Evolutionary conservation across 1,284 basidiomycete species (phyloP).

Genomic region (Binderoboletus segoi): DNA sequence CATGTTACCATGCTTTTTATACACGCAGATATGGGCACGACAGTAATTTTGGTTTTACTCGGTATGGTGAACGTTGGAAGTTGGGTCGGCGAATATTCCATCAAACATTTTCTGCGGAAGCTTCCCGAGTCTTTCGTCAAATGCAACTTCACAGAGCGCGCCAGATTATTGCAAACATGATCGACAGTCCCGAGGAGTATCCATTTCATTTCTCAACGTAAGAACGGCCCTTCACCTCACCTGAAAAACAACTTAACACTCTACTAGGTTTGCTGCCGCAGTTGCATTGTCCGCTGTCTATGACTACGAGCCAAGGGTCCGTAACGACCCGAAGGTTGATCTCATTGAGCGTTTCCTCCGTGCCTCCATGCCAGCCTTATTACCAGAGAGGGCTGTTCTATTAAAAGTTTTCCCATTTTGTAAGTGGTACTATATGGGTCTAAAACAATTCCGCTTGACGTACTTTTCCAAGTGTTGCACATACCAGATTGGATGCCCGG

Average conservation of each 20-base stretch:
- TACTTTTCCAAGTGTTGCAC: too few species aligned
- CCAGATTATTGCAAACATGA: slow-evolving; percentile 6
- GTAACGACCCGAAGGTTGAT: slow-evolving; percentile 16
- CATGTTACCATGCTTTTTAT: too few species aligned
- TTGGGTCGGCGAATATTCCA: slow-evolving; percentile 7
- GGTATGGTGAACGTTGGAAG: slow-evolving; percentile 9
- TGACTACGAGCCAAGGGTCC: slow-evolving; percentile 15
- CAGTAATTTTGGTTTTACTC: neutral
- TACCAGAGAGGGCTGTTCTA: neutral
- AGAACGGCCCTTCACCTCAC: neutral
- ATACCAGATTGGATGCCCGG: too few species aligned
- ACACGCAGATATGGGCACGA: slow-evolving; percentile 5
- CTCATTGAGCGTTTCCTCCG: neutral
- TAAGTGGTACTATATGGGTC: neutral
- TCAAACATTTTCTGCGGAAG: slow-evolving; percentile 3
- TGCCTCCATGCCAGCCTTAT: neutral
- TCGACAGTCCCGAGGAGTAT: slow-evolving; percentile 3
- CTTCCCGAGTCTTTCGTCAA: neutral
- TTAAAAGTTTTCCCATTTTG: slow-evolving; percentile 20
- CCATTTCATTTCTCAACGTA: slow-evolving; percentile 8
- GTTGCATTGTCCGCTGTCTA: slow-evolving; percentile 16
- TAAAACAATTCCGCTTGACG: too few species aligned
- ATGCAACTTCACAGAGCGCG: slow-evolving; percentile 14
- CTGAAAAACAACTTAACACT: neutral
- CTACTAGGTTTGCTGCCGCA: slow-evolving; percentile 14